Percentiles rank a stretch among this genome's conserved stretches.
phyloP scores from a whole-genome alignment of 2,329 filamentous ascomycete species.

The Aphanoascus verrucosus region DNA sequence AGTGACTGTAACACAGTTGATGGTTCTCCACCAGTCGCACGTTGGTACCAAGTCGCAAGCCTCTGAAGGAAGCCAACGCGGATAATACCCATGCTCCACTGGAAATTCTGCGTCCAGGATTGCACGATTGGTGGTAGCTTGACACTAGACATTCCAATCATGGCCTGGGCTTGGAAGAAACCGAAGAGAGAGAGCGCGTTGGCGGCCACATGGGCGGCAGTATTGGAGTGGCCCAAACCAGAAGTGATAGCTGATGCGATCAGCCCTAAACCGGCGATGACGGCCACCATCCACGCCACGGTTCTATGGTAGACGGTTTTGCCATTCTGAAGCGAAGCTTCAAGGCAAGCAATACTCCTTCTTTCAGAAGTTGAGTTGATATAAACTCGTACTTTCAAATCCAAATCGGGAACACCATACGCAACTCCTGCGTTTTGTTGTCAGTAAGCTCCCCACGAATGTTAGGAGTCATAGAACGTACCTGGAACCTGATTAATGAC shows the following conservation, averaged over 20 bases:
- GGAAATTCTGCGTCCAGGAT: slow-evolving; percentile 94
- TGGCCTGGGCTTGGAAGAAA: slow-evolving; percentile 90
- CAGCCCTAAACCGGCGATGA: slow-evolving; percentile 75
- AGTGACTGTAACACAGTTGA: slow-evolving; percentile 67
- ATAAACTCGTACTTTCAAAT: slow-evolving; percentile 70
- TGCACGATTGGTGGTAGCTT: slow-evolving; percentile 76
- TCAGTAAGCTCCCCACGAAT: neutral
- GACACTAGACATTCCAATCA: slow-evolving; percentile 75
- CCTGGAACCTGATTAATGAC: slow-evolving; percentile 59
- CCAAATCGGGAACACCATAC: slow-evolving; percentile 81
- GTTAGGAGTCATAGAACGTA: slow-evolving; percentile 23
- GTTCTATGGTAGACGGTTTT: slow-evolving; percentile 82
- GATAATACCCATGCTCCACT: slow-evolving; percentile 97
- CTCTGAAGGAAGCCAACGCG: slow-evolving; percentile 73
- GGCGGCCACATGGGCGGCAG: slow-evolving; percentile 84
- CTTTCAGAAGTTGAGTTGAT: slow-evolving; percentile 61
- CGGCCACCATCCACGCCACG: slow-evolving; percentile 80
- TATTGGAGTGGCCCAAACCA: slow-evolving; percentile 83
- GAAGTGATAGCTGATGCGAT: slow-evolving; percentile 80
- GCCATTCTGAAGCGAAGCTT: slow-evolving; percentile 78
- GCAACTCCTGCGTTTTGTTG: slow-evolving; percentile 50
- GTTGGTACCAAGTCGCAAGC: slow-evolving; percentile 92
- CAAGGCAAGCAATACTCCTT: slow-evolving; percentile 67
- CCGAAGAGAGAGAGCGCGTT: slow-evolving; percentile 89
- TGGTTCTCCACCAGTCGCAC: slow-evolving; percentile 77